Evolutionary conservation across 805 yeast genomes (phyloP), one percentile per base, ranked within the genome.

Genomic region (Spathaspora hagerdaliae): DNA sequence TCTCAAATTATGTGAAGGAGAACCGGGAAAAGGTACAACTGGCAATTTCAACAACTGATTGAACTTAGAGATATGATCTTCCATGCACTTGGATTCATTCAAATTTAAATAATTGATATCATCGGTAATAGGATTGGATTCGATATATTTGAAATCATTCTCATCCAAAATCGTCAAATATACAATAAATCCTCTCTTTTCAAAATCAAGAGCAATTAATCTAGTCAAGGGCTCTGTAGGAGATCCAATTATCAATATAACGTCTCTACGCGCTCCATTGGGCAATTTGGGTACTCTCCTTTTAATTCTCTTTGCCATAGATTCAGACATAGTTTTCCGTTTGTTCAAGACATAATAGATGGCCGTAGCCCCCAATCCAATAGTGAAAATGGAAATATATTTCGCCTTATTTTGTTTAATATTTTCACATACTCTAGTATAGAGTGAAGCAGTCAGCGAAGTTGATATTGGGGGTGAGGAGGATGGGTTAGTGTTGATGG

Each of bases 131-230:
- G 85, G 87, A 49, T 69, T 77, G 32, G 69, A 56, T 49, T 75
- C 78, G 40, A 81, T 68, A 44, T 75, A 74, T 51, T 64, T 68
- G 38, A 71, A 59, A 49, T 83, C 88, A 50, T 71, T 74, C 27
- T 82, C 87, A 48, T 75, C 79, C n/a, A 78, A 60, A n/a, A 82
- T 78, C 0, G 95, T 82, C 51, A 88, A 73, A 59, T 84, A 88
- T 3, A 89, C 90, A 31, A 89, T 83, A 58, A 85, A 87, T 1
- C 96, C 96, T 44, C 96, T 70, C 38, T 76, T 75, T 51, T 87
- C 90, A 51, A 88, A 73, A 59, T 88, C 96, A 46, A 78, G 73
- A 1, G 90, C 87, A 29, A 88, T 65, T 42, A 82, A 71, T 46
- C 87, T 73, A 1, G 88, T 81, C 45, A 87, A 65, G 1, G 89